These are phyloP conservation scores for Aspergillus incahuasiensis DNA, from an alignment of 495 filamentous ascomycete species.

Conservation along the genomic window DNA sequence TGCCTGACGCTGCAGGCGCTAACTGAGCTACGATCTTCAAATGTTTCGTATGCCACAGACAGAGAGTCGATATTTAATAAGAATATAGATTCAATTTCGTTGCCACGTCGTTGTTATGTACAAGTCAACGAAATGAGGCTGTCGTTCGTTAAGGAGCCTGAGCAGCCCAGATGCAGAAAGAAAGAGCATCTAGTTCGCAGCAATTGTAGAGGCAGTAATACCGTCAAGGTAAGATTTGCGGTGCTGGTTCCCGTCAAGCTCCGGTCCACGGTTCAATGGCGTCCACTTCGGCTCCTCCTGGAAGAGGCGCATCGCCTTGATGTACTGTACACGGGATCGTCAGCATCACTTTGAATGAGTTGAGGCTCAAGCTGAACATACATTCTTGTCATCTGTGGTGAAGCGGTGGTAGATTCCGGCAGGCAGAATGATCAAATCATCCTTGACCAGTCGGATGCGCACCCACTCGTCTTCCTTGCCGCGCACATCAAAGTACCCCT, in stretches of 20 bases:
- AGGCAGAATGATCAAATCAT: slow-evolving; percentile 77
- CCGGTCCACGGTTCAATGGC: slow-evolving; percentile 74
- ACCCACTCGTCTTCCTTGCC: slow-evolving; percentile 74
- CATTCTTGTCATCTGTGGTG: slow-evolving; percentile 86
- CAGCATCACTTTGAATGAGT: too few relatives aligned
- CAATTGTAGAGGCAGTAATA: slow-evolving; percentile 20
- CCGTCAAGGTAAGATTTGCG: slow-evolving; percentile 68
- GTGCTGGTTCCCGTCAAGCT: slow-evolving; percentile 73
- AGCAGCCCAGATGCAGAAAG: background rate
- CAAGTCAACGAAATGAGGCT: background rate
- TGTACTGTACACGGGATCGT: slow-evolving; percentile 58
- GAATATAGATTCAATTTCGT: slow-evolving; percentile 1
- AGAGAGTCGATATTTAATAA: background rate
- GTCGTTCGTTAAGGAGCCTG: background rate
- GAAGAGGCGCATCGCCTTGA: slow-evolving; percentile 95
- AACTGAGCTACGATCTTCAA: background rate
- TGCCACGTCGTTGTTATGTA: slow-evolving; percentile 15
- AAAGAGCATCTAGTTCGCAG: slow-evolving; percentile 21
- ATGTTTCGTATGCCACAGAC: slow-evolving; percentile 3
- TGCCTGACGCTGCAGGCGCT: slow-evolving; percentile 3
- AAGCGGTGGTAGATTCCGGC: slow-evolving; percentile 98
- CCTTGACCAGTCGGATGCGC: slow-evolving; percentile 69
- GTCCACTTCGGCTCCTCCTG: slow-evolving; percentile 99
- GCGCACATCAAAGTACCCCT: slow-evolving; percentile 91
- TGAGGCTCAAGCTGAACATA: slow-evolving; percentile 44